Conservation (phyloP, 352 stramenopile genomes). For the Phytophthora tubulina region DNA sequence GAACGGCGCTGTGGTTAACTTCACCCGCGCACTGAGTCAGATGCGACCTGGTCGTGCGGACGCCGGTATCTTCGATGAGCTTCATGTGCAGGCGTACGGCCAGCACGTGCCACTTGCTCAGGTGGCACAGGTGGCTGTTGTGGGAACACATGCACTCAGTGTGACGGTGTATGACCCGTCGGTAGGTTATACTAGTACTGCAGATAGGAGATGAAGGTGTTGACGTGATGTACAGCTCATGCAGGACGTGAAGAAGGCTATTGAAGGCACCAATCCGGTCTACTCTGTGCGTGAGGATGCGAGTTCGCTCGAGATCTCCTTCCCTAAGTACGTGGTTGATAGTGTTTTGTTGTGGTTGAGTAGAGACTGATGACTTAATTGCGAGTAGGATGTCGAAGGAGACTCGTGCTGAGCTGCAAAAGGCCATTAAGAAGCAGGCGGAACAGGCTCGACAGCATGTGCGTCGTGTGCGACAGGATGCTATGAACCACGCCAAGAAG, state of each 20-base stretch:
- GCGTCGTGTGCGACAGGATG: slow-evolving; percentile 85
- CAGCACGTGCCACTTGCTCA: slow-evolving; percentile 81
- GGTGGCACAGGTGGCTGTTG: slow-evolving; percentile 80
- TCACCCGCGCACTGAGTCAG: slow-evolving; percentile 74
- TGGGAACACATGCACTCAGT: slow-evolving; percentile 67
- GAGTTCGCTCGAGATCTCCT: slow-evolving; percentile 76
- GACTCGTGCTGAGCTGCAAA: slow-evolving; percentile 80
- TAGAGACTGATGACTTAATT: slow-evolving; percentile 7
- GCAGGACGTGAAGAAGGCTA: slow-evolving; percentile 73
- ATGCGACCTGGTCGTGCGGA: slow-evolving; percentile 86
- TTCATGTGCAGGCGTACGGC: slow-evolving; percentile 84
- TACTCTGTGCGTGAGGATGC: slow-evolving; percentile 79
- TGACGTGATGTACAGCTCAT: slow-evolving; percentile 55
- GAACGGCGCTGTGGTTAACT: slow-evolving; percentile 79
- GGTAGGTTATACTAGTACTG: slow-evolving; percentile 42
- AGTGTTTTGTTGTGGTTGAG: slow-evolving; percentile 1
- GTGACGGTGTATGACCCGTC: slow-evolving; percentile 86
- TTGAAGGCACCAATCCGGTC: slow-evolving; percentile 81
- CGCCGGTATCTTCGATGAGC: slow-evolving; percentile 84
- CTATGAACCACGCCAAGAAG: slow-evolving; percentile 87
- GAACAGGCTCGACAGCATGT: slow-evolving; percentile 85
- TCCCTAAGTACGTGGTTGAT: slow-evolving; percentile 73
- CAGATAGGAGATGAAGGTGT: not conserved
- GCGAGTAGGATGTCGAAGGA: slow-evolving; percentile 83
- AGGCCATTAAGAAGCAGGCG: slow-evolving; percentile 86